Percentiles rank a stretch among this genome's conserved stretches.
phyloP scores from a whole-genome alignment of 176 grass and related monocot species.

The Typha latifolia region DNA sequence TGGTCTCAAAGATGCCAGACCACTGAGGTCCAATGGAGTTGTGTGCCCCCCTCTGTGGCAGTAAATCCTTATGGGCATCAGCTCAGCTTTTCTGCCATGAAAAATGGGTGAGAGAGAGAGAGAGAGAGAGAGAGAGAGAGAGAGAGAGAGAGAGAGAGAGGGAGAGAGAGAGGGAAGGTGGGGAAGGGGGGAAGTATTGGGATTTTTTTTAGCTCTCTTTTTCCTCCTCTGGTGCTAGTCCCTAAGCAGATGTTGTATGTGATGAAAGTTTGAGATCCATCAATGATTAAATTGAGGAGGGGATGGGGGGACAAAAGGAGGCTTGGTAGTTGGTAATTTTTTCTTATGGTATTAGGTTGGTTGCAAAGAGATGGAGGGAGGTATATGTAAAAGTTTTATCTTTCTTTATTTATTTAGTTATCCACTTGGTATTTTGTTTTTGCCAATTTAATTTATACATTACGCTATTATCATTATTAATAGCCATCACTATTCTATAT shows the following conservation, averaged over 20 bases:
- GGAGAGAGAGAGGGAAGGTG: background rate
- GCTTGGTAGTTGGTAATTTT: constrained; percentile 40
- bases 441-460: too few species aligned
- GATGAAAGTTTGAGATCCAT: constrained; percentile 50
- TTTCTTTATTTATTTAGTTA: too few species aligned
- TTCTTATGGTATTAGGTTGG: too few species aligned
- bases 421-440: too few species aligned
- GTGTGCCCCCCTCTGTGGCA: constrained; percentile 17
- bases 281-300: constrained; percentile 52
- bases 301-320: constrained; percentile 37
- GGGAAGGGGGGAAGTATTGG: background rate
- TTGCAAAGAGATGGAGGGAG: too few species aligned
- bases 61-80: constrained; percentile 44
- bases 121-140: constrained; percentile 1
- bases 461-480: too few species aligned
- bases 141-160: constrained; percentile 4
- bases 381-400: too few species aligned
- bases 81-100: constrained; percentile 74
- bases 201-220: constrained; percentile 4
- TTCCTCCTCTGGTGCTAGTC: constrained; percentile 17
- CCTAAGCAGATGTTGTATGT: constrained; percentile 45
- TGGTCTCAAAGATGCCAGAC: background rate
- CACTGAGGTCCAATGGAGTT: constrained; percentile 38
- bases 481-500: too few species aligned
- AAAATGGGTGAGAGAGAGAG: constrained; percentile 18